phyloP scores from a whole-genome alignment of 1,284 basidiomycete species.

The Irpex rosettiformis region DNA sequence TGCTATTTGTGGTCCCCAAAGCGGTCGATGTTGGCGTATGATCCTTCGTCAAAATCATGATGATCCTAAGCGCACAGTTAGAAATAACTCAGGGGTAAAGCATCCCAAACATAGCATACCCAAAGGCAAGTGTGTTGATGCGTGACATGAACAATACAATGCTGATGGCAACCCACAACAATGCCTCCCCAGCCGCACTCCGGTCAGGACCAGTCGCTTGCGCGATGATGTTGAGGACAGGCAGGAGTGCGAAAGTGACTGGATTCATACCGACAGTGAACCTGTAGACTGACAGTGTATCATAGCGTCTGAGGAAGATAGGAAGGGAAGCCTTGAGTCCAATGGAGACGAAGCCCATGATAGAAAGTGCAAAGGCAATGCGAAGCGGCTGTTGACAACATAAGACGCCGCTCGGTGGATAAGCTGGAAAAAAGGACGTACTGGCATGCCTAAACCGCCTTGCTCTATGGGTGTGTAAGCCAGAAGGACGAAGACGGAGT shows the following conservation, averaged over 20 bases:
- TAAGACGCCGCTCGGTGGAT: not conserved
- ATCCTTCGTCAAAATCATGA: constrained; percentile 58
- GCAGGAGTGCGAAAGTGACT: constrained; percentile 32
- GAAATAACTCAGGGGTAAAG: not conserved
- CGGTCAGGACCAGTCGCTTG: constrained; percentile 18
- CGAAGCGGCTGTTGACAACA: constrained; percentile 53
- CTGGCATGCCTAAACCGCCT: constrained; percentile 57
- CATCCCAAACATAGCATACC: constrained; percentile 25
- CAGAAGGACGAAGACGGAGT: constrained; percentile 64
- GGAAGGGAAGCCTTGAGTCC: constrained; percentile 36
- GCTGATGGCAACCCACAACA: constrained; percentile 32
- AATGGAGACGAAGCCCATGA: constrained; percentile 34
- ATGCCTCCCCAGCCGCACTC: constrained; percentile 18
- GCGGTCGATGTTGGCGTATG: constrained; percentile 46
- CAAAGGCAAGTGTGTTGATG: constrained; percentile 34
- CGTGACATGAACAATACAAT: constrained; percentile 32
- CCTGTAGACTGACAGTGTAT: constrained; percentile 30
- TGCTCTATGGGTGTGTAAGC: constrained; percentile 53
- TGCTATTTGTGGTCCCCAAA: constrained; percentile 58
- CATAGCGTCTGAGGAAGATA: constrained; percentile 30
- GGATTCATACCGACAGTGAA: constrained; percentile 33
- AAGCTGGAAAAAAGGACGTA: constrained; percentile 28
- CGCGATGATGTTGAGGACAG: constrained; percentile 29
- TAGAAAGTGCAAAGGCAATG: constrained; percentile 58
- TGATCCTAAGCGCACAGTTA: constrained; percentile 37